Evolutionary conservation across 2,329 filamentous ascomycete genomes (phyloP).

Genomic region (Mycosphaerella sp.): DNA sequence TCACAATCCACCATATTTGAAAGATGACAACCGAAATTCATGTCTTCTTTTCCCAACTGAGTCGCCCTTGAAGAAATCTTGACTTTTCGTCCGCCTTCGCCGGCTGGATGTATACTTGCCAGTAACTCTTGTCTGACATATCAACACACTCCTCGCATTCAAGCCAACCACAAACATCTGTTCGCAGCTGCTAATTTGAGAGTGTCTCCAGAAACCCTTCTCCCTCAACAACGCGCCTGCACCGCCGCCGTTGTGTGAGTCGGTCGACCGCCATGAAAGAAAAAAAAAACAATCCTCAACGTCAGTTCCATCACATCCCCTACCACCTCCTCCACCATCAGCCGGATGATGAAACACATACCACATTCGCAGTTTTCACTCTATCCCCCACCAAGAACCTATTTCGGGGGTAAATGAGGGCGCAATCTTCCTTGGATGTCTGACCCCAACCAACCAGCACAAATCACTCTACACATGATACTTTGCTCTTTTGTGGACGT

Average conservation of each 20-base stretch:
- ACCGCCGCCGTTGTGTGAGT: too few relatives aligned
- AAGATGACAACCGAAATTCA: slow-evolving; percentile 67
- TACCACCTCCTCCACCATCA: slow-evolving; percentile 3
- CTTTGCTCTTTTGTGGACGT: neutral
- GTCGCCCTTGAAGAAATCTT: slow-evolving; percentile 77
- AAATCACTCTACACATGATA: neutral
- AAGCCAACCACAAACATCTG: slow-evolving; percentile 2
- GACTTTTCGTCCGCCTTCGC: slow-evolving; percentile 59
- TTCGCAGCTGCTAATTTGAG: slow-evolving; percentile 4
- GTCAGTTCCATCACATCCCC: neutral
- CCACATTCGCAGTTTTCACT: slow-evolving; percentile 87
- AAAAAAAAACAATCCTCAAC: neutral
- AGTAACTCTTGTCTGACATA: slow-evolving; percentile 74
- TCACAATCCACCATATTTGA: slow-evolving; percentile 25
- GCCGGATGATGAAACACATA: slow-evolving; percentile 44
- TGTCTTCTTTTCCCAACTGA: slow-evolving; percentile 84
- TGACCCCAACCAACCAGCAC: slow-evolving; percentile 24
- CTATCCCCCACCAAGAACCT: slow-evolving; percentile 40
- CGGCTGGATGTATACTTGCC: slow-evolving; percentile 77
- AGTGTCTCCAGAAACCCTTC: neutral
- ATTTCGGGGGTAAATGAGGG: slow-evolving; percentile 34
- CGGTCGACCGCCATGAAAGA: neutral
- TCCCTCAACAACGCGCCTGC: neutral
- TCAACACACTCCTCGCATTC: slow-evolving; percentile 6
- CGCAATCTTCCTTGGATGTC: slow-evolving; percentile 39